phyloP scores from a whole-genome alignment of 176 grass and related monocot genomes.

The Aechmea fasciata region DNA sequence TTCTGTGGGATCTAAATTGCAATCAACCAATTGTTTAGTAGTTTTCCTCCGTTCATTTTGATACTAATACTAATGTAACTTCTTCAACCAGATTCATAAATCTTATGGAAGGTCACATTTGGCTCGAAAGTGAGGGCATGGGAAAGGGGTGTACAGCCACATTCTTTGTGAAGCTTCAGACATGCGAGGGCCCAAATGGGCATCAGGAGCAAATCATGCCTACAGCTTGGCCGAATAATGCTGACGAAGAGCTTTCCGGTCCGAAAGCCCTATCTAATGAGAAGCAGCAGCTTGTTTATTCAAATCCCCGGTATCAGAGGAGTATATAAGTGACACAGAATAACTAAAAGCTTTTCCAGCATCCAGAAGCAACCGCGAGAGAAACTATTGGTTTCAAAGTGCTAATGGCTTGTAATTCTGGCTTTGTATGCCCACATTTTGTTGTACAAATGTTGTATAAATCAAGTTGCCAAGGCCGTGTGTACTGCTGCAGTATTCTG shows the following conservation, averaged over 20 bases:
- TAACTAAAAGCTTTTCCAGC: slow-evolving; percentile 9
- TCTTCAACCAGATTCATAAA: slow-evolving; percentile 46
- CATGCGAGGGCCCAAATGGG: slow-evolving; percentile 37
- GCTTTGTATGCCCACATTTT: slow-evolving; percentile 25
- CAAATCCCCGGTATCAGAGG: slow-evolving; percentile 65
- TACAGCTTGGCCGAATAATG: slow-evolving; percentile 35
- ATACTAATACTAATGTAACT: too few species aligned
- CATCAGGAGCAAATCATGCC: slow-evolving; percentile 58
- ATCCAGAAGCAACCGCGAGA: slow-evolving; percentile 15
- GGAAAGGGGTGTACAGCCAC: slow-evolving; percentile 80
- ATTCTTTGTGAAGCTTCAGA: slow-evolving; percentile 64
- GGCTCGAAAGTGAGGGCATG: slow-evolving; percentile 84
- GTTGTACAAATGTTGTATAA: slow-evolving; percentile 56
- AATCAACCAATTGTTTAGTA: too few species aligned
- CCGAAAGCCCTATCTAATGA: slow-evolving; percentile 20
- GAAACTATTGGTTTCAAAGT: slow-evolving; percentile 23
- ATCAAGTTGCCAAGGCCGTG: background rate
- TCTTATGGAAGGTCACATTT: slow-evolving; percentile 95
- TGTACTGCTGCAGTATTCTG: background rate
- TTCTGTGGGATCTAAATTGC: too few species aligned
- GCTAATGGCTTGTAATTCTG: slow-evolving; percentile 15
- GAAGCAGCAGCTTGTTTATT: slow-evolving; percentile 22
- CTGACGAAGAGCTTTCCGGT: slow-evolving; percentile 17
- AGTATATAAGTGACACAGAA: slow-evolving; percentile 45
- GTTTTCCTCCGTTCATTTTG: too few species aligned